A percentile compares a stretch with the other conserved stretches of the same genome.
These are phyloP conservation scores for Serendipita sp. DNA, from an alignment of 768 basidiomycete species.

Conservation along the genomic window DNA sequence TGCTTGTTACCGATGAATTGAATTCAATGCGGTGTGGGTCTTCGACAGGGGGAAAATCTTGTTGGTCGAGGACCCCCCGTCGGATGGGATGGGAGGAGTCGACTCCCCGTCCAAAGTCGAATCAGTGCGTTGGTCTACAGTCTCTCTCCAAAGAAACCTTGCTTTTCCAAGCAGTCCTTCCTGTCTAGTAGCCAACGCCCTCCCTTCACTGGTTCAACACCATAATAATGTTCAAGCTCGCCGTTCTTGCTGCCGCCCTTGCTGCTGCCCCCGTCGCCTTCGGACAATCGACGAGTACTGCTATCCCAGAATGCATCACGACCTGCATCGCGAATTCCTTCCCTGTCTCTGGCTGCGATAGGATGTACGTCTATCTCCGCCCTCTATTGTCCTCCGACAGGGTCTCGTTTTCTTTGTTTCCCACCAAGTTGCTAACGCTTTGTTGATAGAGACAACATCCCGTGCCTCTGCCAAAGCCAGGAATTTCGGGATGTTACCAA, in stretches of 20 bases:
- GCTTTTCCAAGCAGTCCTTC: background rate
- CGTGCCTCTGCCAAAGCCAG: slow-evolving; percentile 26
- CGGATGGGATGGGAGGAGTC: too few relatives aligned
- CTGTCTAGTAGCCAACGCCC: background rate
- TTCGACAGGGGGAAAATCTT: too few relatives aligned
- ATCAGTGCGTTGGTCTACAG: background rate
- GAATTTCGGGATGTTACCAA: slow-evolving; percentile 23
- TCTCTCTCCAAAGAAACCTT: background rate
- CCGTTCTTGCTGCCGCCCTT: background rate
- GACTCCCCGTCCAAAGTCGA: background rate
- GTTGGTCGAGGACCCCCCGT: too few relatives aligned
- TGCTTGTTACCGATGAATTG: too few relatives aligned
- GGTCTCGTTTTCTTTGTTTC: background rate
- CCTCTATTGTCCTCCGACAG: background rate
- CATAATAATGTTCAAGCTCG: slow-evolving; percentile 1
- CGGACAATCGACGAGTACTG: background rate
- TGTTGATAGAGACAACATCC: slow-evolving; percentile 22
- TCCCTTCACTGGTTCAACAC: background rate
- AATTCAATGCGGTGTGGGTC: too few relatives aligned
- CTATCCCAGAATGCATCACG: background rate
- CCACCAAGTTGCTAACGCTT: background rate
- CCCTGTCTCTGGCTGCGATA: background rate
- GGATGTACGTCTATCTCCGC: background rate
- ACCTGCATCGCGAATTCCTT: background rate
- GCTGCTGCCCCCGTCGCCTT: background rate